Conservation (phyloP, 306 rosid genomes). For the Glycine soja region DNA sequence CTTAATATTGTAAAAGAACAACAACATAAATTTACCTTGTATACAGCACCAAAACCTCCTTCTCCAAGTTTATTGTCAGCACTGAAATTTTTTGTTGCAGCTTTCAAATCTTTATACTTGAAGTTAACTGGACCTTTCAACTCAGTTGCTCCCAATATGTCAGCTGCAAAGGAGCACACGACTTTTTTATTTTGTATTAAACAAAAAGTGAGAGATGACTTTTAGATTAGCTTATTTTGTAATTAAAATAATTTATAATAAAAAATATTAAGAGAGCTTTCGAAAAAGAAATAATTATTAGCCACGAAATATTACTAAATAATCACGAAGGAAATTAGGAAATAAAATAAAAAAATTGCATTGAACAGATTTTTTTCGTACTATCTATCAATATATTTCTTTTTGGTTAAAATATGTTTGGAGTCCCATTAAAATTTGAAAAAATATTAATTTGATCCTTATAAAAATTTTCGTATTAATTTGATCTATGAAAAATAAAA, state of each 20-base stretch:
- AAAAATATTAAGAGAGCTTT: no score
- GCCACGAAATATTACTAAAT: no score
- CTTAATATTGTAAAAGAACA: no score
- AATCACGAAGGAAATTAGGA: not conserved
- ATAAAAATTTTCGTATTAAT: no score
- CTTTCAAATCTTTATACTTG: constrained; percentile 60
- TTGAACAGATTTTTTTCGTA: not conserved
- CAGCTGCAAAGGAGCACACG: constrained; percentile 46
- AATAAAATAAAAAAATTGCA: not conserved
- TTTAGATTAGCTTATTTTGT: not conserved
- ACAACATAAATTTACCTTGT: constrained; percentile 56
- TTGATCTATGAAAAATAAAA: no score
- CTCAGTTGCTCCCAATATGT: constrained; percentile 75
- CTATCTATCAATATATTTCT: not conserved
- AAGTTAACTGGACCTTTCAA: constrained; percentile 69
- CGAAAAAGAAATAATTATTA: no score
- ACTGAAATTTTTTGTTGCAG: constrained; percentile 64
- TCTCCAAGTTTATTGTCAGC: constrained; percentile 67
- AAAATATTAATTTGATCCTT: no score
- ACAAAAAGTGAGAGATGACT: not conserved
- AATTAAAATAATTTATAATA: not conserved
- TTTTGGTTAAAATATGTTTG: no score
- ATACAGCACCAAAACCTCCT: constrained; percentile 77
- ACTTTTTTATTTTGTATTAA: not conserved
- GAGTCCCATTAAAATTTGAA: no score